Percentiles rank a stretch among this genome's conserved stretches.
phyloP scores from a whole-genome alignment of 495 filamentous ascomycete genomes.

The Penicillium longicatenatum region DNA sequence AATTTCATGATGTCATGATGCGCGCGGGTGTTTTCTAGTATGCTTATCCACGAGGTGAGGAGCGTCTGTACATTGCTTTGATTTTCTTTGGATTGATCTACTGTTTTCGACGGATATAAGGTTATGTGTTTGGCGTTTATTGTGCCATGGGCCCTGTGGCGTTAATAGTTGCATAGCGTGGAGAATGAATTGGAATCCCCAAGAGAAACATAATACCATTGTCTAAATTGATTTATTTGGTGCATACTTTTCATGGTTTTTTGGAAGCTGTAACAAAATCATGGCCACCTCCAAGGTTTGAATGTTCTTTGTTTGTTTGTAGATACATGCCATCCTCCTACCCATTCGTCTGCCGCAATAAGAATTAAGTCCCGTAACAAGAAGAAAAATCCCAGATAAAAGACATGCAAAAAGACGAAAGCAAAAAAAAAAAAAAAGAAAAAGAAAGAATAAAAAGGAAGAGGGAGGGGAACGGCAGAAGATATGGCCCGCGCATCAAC shows the following conservation, averaged over 20 bases:
- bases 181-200: slow-evolving; percentile 4
- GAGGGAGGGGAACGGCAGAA: slow-evolving; percentile 20
- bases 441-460: neutral
- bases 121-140: slow-evolving; percentile 12
- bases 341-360: slow-evolving; percentile 9
- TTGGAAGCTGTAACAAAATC: neutral
- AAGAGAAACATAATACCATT: neutral
- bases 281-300: slow-evolving; percentile 16
- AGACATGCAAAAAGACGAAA: slow-evolving; percentile 6
- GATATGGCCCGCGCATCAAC: slow-evolving; percentile 36
- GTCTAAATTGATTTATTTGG: neutral
- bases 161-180: slow-evolving; percentile 22
- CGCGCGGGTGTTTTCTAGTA: slow-evolving; percentile 75
- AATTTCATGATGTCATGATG: slow-evolving; percentile 85
- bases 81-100: neutral
- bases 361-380: slow-evolving; percentile 20
- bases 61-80: slow-evolving; percentile 15
- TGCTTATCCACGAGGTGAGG: neutral
- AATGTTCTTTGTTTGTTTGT: slow-evolving; percentile 20
- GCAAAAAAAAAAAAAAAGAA: slow-evolving; percentile 15
- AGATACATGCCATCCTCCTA: slow-evolving; percentile 29
- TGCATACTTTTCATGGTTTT: too few species aligned
- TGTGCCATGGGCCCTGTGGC: slow-evolving; percentile 1
- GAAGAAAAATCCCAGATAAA: slow-evolving; percentile 1
- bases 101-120: slow-evolving; percentile 11